Evolutionary conservation across 1,139 yeast genomes (phyloP).

Genomic region (Wickerhamiella pararugosa): DNA sequence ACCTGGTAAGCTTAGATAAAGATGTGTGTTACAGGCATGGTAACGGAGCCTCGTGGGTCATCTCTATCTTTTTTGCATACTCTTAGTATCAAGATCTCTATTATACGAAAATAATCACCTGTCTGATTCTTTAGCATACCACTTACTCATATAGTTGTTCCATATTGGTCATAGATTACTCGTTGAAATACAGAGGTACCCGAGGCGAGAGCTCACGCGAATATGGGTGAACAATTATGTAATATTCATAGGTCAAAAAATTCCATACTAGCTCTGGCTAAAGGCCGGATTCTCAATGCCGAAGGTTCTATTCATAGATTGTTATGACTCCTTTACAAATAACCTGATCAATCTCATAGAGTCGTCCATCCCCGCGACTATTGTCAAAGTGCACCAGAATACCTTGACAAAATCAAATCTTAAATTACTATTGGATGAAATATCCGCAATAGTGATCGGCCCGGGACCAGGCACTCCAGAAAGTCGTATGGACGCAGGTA

Average conservation of each 20-base stretch:
- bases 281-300: conserved; percentile 5
- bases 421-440: conserved; percentile 26
- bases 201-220: too few species aligned
- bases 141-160: too few species aligned
- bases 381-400: conserved; percentile 65
- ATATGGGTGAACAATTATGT: too few species aligned
- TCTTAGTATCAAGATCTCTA: too few species aligned
- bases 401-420: conserved; percentile 35
- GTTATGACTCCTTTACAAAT: conserved; percentile 88
- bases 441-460: conserved; percentile 73
- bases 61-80: too few species aligned
- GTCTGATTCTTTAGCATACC: too few species aligned
- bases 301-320: conserved; percentile 59
- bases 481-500: conserved; percentile 51
- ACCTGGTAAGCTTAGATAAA: too few species aligned
- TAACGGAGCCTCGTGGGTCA: too few species aligned
- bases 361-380: conserved; percentile 35
- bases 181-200: too few species aligned
- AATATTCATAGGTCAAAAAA: background rate
- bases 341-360: conserved; percentile 58
- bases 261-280: background rate
- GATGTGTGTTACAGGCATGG: too few species aligned
- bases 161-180: too few species aligned
- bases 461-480: conserved; percentile 96
- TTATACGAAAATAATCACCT: too few species aligned